Evolutionary conservation across 2,329 filamentous ascomycete genomes (phyloP).

Genomic region (Emergomyces africanus): DNA sequence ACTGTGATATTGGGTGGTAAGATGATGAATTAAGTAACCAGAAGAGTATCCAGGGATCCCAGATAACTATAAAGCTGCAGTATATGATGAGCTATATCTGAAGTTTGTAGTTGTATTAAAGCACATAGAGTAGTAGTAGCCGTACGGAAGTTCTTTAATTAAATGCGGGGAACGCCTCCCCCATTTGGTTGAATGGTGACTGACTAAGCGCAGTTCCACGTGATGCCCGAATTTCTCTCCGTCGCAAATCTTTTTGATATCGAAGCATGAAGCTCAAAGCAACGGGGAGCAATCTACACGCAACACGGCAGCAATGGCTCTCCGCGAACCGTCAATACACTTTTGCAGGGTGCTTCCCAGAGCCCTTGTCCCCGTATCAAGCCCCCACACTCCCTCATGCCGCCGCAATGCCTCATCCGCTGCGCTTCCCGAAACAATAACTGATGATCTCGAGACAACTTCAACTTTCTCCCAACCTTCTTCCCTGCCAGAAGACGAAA

Average conservation of each 20-base stretch:
- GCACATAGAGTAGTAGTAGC: no score
- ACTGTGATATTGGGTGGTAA: neutral
- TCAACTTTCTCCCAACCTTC: slow-evolving; percentile 24
- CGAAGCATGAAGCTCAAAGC: neutral
- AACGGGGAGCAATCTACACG: neutral
- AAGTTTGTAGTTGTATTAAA: neutral
- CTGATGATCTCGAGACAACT: slow-evolving; percentile 38
- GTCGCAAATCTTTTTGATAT: neutral
- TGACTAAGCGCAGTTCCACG: slow-evolving; percentile 7
- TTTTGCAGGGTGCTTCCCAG: slow-evolving; percentile 27
- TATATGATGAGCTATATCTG: neutral
- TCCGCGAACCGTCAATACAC: slow-evolving; percentile 27
- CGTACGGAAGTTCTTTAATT: no score
- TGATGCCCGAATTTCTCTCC: slow-evolving; percentile 3
- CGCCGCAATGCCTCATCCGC: slow-evolving; percentile 36
- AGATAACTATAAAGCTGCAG: neutral
- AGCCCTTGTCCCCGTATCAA: slow-evolving; percentile 20
- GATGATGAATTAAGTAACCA: neutral
- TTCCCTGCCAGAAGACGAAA: slow-evolving; percentile 22
- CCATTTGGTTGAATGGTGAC: neutral
- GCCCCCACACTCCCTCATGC: slow-evolving; percentile 20
- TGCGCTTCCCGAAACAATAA: slow-evolving; percentile 22
- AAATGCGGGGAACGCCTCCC: neutral
- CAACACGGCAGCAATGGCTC: slow-evolving; percentile 22
- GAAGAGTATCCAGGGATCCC: neutral